Evolutionary conservation across 139 green algal genomes (phyloP).

Genomic region (Yamagishiella unicocca): DNA sequence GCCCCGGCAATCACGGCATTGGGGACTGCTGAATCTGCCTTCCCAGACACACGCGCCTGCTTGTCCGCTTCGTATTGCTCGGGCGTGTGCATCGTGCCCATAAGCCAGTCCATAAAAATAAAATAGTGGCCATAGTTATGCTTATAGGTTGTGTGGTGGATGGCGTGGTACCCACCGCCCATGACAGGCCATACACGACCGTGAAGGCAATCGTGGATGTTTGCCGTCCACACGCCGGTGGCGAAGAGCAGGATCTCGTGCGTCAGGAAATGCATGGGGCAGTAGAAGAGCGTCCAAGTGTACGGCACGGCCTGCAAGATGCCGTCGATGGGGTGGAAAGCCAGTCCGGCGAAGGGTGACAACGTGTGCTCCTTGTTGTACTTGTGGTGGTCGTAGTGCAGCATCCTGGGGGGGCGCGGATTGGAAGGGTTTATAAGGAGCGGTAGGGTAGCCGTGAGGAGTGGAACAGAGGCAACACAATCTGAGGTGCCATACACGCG

Average conservation of each 20-base stretch:
- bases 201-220: slow-evolving; percentile 97
- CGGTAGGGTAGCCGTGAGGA: too few relatives aligned
- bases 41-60: too few relatives aligned
- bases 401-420: slow-evolving; percentile 47
- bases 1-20: too few relatives aligned
- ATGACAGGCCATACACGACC: slow-evolving; percentile 90
- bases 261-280: slow-evolving; percentile 95
- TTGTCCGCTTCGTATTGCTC: slow-evolving; percentile 61
- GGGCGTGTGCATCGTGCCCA: slow-evolving; percentile 76
- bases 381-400: slow-evolving; percentile 94
- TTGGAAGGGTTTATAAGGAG: not conserved
- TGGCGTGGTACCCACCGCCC: slow-evolving; percentile 96
- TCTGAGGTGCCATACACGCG: too few relatives aligned
- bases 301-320: slow-evolving; percentile 92
- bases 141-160: slow-evolving; percentile 96
- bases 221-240: slow-evolving; percentile 95
- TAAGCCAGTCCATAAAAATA: slow-evolving; percentile 89
- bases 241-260: slow-evolving; percentile 95
- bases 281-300: slow-evolving; percentile 82
- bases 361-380: slow-evolving; percentile 99
- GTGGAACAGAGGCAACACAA: too few relatives aligned
- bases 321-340: slow-evolving; percentile 93
- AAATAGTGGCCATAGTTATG: slow-evolving; percentile 98
- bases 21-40: too few relatives aligned
- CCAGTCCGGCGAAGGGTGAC: slow-evolving; percentile 94